Base-by-base conservation (phyloP, 345 rosid genomes). In the Pelargonium nanum region DNA sequence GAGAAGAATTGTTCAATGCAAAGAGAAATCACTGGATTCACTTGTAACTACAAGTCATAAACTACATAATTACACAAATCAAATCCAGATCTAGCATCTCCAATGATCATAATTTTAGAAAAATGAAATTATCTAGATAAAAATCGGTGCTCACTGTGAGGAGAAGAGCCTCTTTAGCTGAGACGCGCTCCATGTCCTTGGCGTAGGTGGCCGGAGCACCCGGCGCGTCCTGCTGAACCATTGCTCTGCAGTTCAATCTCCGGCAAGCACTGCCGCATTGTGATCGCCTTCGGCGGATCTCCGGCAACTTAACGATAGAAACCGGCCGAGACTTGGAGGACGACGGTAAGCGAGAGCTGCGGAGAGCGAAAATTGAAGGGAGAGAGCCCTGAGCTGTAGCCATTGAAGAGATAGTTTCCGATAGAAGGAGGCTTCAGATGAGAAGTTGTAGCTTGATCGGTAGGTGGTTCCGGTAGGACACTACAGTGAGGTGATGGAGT, bases 161-260 rank as follows among this genome's bases (percentile, higher is more conserved):
- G 60, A 93, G 85, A 28, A 93, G 81, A 1, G 97, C 89, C 69
- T 93, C 99, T 68, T 93, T 93, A 57, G 99, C 99, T 26, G 97
- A 85, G 66, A 93, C 96, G 12, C 99, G 73, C 70, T 93, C 99
- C 99, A 93, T 93, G 61, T 81, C 97, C 74, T 85, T 85, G 55
- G 99, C 99, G 72, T 93, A 87, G 40, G 83, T 65, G 1, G 89
- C 87, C 19, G 91, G 77, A 68, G 96, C 80, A 16, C 92, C 95
- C 50, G 78, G 88, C 0, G 70, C 86, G 17, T 84, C 63, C 73
- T 86, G 83, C 72, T 85, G 83, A 9, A 85, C 91, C 95, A 84
- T 92, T 28, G 88, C 81, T 10, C 48, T 40, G 48, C 9, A 40
- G 15, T 40, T 17, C 48, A 17, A 40, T 40, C 48, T 40, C 48